Conservation (phyloP, 2,329 filamentous ascomycete species). For the Fusarium verrucosum region DNA sequence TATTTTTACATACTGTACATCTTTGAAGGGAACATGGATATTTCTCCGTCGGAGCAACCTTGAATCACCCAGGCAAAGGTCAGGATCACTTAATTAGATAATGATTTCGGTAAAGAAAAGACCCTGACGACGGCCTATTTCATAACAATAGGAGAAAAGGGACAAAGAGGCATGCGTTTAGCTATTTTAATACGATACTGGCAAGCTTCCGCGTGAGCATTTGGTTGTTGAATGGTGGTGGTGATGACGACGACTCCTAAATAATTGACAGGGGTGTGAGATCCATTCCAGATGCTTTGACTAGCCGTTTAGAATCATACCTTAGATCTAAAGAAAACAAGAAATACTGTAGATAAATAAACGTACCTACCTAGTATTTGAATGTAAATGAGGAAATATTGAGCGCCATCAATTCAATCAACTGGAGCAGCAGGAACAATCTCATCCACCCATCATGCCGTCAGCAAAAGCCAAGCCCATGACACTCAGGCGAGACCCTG, state of each 20-base stretch:
- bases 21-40: conserved; percentile 12
- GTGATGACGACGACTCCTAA: conserved; percentile 35
- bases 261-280: conserved; percentile 12
- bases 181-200: background rate
- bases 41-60: conserved; percentile 13
- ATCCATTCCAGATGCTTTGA: conserved; percentile 8
- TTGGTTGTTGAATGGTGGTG: background rate
- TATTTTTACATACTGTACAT: conserved; percentile 23
- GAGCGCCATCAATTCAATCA: background rate
- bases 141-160: background rate
- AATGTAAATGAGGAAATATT: background rate
- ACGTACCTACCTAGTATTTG: too few relatives aligned
- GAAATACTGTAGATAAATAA: too few relatives aligned
- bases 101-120: conserved; percentile 5
- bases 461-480: background rate
- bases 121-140: conserved; percentile 7
- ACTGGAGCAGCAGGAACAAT: background rate
- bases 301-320: background rate
- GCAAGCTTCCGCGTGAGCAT: background rate
- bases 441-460: background rate
- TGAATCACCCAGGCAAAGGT: background rate
- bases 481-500: background rate
- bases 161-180: conserved; percentile 11
- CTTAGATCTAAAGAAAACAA: background rate
- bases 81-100: background rate